Percentiles rank a stretch among this genome's conserved stretches.
These are phyloP conservation scores for Agarophyton chilense DNA, from an alignment of 23 red algal species.

Conservation along the genomic window DNA sequence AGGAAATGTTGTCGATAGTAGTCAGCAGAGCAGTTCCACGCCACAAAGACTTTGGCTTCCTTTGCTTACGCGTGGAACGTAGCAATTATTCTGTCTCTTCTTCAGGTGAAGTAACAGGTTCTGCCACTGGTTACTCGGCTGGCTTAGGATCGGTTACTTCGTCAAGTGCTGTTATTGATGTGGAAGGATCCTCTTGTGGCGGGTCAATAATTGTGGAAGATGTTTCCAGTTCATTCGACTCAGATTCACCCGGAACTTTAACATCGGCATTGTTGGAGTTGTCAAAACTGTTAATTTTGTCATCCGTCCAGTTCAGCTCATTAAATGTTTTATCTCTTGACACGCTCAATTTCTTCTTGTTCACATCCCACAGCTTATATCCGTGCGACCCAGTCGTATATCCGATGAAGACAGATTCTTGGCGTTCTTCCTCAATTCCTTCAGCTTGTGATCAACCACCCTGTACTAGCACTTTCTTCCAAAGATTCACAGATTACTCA, in stretches of 20 bases:
- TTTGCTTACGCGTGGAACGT: not conserved
- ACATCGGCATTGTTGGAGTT: too few relatives aligned
- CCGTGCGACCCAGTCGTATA: not conserved
- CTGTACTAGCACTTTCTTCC: slow-evolving; percentile 33
- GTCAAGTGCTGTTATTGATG: too few relatives aligned
- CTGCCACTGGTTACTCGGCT: not conserved
- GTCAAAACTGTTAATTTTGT: not conserved
- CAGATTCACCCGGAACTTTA: too few relatives aligned
- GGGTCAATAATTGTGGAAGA: too few relatives aligned
- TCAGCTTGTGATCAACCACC: slow-evolving; percentile 17
- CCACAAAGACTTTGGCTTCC: not conserved
- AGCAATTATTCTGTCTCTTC: not conserved
- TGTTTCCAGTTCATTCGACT: too few relatives aligned
- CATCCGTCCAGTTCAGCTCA: not conserved
- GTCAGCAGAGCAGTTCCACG: slow-evolving; percentile 1
- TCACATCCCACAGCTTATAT: slow-evolving; percentile 25
- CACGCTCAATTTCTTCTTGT: slow-evolving; percentile 4
- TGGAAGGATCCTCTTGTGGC: too few relatives aligned
- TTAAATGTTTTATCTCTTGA: slow-evolving; percentile 18
- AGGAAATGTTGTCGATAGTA: not conserved
- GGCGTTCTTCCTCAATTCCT: not conserved
- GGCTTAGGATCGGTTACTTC: not conserved
- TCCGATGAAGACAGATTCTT: slow-evolving; percentile 7
- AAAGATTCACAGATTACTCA: slow-evolving; percentile 32
- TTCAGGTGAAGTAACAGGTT: not conserved